phyloP scores from a whole-genome alignment of 2,329 filamentous ascomycete species.

The Stachybotrys elegans region DNA sequence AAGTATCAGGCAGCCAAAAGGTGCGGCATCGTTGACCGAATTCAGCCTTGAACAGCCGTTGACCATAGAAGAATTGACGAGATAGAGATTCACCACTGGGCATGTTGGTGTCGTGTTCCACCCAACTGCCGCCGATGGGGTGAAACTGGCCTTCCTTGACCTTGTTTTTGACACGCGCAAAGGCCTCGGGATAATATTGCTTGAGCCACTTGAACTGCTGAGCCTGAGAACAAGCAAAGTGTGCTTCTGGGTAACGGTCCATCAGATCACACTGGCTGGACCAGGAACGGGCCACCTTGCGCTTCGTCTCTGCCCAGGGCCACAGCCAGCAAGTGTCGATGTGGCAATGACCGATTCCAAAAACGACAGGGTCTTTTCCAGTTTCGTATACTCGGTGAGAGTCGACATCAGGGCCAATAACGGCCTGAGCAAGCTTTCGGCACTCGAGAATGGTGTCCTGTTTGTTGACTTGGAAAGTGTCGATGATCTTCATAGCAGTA shows the following conservation, averaged over 20 bases:
- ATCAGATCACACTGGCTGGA: constrained; percentile 94
- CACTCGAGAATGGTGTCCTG: constrained; percentile 73
- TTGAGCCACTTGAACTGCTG: constrained; percentile 99
- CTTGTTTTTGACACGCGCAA: constrained; percentile 85
- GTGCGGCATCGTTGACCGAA: constrained; percentile 86
- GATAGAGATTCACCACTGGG: constrained; percentile 92
- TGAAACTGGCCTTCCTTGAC: constrained; percentile 89
- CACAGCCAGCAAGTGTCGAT: constrained; percentile 99
- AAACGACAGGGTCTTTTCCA: constrained; percentile 71
- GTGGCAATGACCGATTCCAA: constrained; percentile 90
- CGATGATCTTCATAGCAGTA: constrained; percentile 82
- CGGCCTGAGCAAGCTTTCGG: constrained; percentile 76
- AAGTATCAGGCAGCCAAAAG: constrained; percentile 98
- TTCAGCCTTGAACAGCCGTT: constrained; percentile 88
- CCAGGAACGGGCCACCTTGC: constrained; percentile 94
- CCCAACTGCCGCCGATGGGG: constrained; percentile 95
- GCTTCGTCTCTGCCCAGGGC: constrained; percentile 97
- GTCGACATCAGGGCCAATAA: constrained; percentile 76
- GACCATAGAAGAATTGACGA: constrained; percentile 91
- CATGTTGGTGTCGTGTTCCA: constrained; percentile 97
- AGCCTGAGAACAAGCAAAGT: constrained; percentile 88
- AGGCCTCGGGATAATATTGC: constrained; percentile 79
- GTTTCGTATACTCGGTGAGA: constrained; percentile 79
- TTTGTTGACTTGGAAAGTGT: constrained; percentile 77
- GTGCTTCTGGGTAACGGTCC: constrained; percentile 89